These are phyloP conservation scores for Neofusicoccum sp. DNA, from an alignment of 2,329 filamentous ascomycete genomes.

Conservation along the genomic window DNA sequence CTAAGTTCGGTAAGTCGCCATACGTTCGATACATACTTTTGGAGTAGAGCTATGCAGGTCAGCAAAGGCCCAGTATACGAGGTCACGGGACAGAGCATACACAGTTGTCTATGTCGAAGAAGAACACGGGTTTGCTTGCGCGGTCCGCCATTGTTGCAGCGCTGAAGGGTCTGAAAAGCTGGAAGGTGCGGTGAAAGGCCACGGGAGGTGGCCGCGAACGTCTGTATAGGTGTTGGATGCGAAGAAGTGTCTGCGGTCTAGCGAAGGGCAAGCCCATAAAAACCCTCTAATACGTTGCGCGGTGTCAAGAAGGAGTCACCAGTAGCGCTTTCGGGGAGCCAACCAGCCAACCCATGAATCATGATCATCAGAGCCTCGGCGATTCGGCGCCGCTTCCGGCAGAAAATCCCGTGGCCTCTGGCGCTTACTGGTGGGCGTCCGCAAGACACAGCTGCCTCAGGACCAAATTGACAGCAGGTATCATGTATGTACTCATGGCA, in stretches of 20 bases:
- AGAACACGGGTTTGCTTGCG: conserved; percentile 55
- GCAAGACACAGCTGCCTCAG: no score
- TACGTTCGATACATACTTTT: conserved; percentile 61
- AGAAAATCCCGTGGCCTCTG: not conserved
- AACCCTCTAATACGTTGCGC: not conserved
- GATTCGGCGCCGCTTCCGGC: conserved; percentile 5
- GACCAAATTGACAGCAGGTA: no score
- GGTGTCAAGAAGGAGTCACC: conserved; percentile 14
- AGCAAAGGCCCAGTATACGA: not conserved
- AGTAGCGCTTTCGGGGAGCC: not conserved
- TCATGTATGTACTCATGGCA: no score
- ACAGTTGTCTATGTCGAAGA: conserved; percentile 98
- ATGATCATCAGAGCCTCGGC: conserved; percentile 6
- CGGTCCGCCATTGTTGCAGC: conserved; percentile 28
- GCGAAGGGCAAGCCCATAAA: conserved; percentile 5
- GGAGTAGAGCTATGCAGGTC: conserved; percentile 65
- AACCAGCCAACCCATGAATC: not conserved
- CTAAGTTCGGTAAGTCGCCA: not conserved
- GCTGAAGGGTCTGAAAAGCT: not conserved
- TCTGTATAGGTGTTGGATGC: not conserved
- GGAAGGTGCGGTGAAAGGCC: not conserved
- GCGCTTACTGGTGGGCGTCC: not conserved
- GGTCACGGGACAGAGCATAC: conserved; percentile 42
- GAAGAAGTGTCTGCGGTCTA: not conserved
- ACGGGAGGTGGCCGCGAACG: not conserved